Base-by-base conservation (phyloP, 2,329 filamentous ascomycete genomes). In the Aspergillus niger region DNA sequence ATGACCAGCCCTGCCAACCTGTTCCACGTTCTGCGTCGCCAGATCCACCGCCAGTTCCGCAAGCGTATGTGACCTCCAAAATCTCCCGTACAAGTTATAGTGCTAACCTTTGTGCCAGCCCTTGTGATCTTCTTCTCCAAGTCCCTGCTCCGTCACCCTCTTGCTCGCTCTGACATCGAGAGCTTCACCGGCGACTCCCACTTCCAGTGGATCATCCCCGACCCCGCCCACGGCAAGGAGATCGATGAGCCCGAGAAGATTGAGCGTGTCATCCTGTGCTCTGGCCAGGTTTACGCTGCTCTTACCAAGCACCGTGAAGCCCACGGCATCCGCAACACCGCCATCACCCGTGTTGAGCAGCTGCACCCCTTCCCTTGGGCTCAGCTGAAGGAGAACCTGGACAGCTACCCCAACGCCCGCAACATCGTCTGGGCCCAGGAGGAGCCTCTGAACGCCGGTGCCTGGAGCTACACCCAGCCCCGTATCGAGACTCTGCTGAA, bases 341-440 rank as follows among this genome's bases (percentile, higher is more conserved):
- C 94, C 73, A 89, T 99, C 76, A 97, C 93, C 22, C 92, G 95
- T 75, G 87, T 99, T 68, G 95, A 99, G 83, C 95, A 99, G 82
- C 86, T 99, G 63, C 93, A 99, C 82, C 95, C 95, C 72, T 99
- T 99, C 91, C 95, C 95, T 55, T 99, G 95, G 94, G 89, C 93
- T 71, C 92, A 95, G 79, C 87, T 99, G 58, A 91, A 91, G 83
- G 94, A 98, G 79, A 98, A 98, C 83, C 86, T 99, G 57, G 94
- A 99, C 83, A 87, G 83, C 78, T 99, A 99, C 83, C 92, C 93
- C 76, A 99, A 99, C 79, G 94, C 94, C 70, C 91, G 97, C 85
- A 94, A 92, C 66, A 92, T 99, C 68, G 92, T 99, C 65, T 99
- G 93, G 93, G 89, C 87, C 69, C 95, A 99, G 81, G 95, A 99